Evolutionary conservation across 345 rosid genomes (phyloP), one percentile per base, ranked within the genome.

Genomic region (Iberis pinnata): DNA sequence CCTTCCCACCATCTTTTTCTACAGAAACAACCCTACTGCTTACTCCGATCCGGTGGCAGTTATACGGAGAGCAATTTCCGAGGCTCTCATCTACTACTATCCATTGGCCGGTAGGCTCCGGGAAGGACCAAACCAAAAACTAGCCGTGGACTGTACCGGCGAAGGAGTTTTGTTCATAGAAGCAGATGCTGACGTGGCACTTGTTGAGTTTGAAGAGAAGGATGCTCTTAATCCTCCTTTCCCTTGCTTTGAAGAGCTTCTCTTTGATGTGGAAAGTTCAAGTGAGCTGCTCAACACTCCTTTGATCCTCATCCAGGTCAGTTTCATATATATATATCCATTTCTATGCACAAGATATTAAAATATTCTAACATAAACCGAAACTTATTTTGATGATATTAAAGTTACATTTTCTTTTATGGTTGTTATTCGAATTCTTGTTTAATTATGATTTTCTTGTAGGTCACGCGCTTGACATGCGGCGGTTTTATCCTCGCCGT

Each of bases 91-190:
- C 26, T 47, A 50, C 45, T 64, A 45, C 53, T 73, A 69, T 12
- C 77, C 77, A 0, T 51, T 65, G 0, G 74, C 69, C 0, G 77
- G 77, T 32, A 24, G 75, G 52, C 55, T 74, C 8, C 62, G 69
- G n/a, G 72, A 74, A 66, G 64, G 72, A 18, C 53, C 56, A 3
- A 43, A 64, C 36, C 40, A 70, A 7, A 74, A 74, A 49, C 70
- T 74, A 0, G 14, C 24, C 0, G 75, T 70, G 1, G 75, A 74
- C 9, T 74, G 78, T 16, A 70, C 70, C 9, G 72, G 67, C 1
- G 67, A 70, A 63, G 78, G 75, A 1, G 53, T 74, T 13, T 35
- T 70, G 56, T 74, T 74, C 31, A 53, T 61, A 4, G 77, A 69
- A 35, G 77, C 62, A 7, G 77, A 73, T 60, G 77, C 77, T 7